These are phyloP conservation scores for Xylaria flabelliformis DNA, from an alignment of 495 filamentous ascomycete genomes.

Conservation along the genomic window DNA sequence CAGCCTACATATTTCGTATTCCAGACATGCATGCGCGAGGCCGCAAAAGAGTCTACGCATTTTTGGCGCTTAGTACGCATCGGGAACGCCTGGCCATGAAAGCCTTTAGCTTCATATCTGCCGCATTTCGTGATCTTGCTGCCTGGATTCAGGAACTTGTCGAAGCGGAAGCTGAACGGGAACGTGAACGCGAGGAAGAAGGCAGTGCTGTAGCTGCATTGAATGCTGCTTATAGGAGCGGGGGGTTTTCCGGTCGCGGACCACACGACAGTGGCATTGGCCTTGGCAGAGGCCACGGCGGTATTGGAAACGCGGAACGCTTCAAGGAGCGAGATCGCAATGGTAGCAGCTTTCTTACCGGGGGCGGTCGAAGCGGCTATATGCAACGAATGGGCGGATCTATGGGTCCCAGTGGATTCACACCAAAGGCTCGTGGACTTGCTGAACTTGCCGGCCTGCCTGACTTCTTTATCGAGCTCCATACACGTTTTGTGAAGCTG, in stretches of 20 bases:
- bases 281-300: conserved; percentile 33
- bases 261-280: conserved; percentile 23
- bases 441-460: conserved; percentile 86
- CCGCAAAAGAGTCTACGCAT: conserved; percentile 82
- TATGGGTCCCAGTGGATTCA: conserved; percentile 47
- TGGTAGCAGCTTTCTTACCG: conserved; percentile 55
- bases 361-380: conserved; percentile 47
- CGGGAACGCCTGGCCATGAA: conserved; percentile 77
- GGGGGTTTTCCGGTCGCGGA: conserved; percentile 31
- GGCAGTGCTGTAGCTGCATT: conserved; percentile 38
- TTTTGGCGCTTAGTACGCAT: conserved; percentile 77
- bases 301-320: conserved; percentile 8
- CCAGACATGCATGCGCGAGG: conserved; percentile 88
- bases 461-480: conserved; percentile 87
- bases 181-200: conserved; percentile 57
- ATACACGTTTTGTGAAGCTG: conserved; percentile 77
- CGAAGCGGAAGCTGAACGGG: conserved; percentile 66
- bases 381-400: conserved; percentile 46
- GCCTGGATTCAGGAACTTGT: conserved; percentile 68
- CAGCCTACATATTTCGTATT: conserved; percentile 90
- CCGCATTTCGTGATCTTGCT: conserved; percentile 78
- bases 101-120: conserved; percentile 74
- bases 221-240: conserved; percentile 47
- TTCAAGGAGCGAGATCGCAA: conserved; percentile 35
- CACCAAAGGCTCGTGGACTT: conserved; percentile 74